These are phyloP conservation scores for Plasmopara viticola DNA, from an alignment of 352 stramenopile genomes.

Conservation along the genomic window DNA sequence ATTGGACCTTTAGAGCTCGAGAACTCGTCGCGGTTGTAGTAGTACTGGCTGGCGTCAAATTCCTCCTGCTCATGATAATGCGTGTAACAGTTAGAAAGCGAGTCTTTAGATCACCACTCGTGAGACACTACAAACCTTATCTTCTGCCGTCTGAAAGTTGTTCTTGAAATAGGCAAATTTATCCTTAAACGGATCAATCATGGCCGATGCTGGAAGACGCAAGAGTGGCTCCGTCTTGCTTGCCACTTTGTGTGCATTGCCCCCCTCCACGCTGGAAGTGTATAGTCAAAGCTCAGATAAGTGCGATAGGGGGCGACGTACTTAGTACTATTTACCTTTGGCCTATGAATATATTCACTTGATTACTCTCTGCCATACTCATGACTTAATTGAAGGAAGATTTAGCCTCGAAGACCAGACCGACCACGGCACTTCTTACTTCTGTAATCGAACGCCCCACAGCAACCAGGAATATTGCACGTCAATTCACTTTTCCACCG, in stretches of 20 bases:
- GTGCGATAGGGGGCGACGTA: background rate
- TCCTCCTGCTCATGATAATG: conserved; percentile 37
- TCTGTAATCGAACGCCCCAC: too few species aligned
- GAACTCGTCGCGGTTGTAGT: conserved; percentile 81
- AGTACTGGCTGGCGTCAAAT: conserved; percentile 85
- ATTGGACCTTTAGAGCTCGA: conserved; percentile 25
- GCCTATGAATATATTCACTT: too few species aligned
- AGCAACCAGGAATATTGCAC: too few species aligned
- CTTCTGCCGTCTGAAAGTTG: conserved; percentile 84
- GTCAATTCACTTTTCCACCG: too few species aligned
- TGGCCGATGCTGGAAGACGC: conserved; percentile 12
- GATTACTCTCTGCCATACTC: too few species aligned
- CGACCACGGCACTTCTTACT: too few species aligned
- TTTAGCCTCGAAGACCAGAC: too few species aligned
- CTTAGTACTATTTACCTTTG: too few species aligned
- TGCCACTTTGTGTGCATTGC: conserved; percentile 3
- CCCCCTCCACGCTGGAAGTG: background rate
- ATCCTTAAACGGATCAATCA: conserved; percentile 86
- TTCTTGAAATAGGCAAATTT: conserved; percentile 88
- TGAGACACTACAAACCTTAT: conserved; percentile 44
- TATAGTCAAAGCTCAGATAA: background rate
- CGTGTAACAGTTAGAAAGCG: conserved; percentile 1
- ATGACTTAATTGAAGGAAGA: too few species aligned
- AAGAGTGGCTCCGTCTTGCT: conserved; percentile 1
- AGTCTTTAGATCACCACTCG: background rate